Conservation (phyloP, 305 asterid species). For the Fraxinus greggii region DNA sequence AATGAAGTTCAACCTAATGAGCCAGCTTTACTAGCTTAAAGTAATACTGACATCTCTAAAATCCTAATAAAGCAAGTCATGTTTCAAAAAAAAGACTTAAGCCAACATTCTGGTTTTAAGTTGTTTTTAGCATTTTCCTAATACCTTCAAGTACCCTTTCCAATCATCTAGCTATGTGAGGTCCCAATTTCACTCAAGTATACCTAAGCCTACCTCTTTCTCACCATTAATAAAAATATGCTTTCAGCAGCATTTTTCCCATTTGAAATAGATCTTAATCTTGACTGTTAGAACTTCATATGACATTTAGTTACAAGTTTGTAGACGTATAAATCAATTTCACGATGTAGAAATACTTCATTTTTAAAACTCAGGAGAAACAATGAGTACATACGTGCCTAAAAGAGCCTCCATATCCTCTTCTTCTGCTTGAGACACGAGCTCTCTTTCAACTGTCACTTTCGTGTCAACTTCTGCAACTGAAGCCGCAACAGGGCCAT, state of each 20-base stretch:
- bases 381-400: conserved; percentile 76
- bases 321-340: background rate
- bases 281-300: conserved; percentile 18
- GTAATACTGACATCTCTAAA: background rate
- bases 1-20: background rate
- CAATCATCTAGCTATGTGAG: background rate
- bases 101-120: background rate
- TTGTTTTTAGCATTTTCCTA: conserved; percentile 6
- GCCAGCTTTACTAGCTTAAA: background rate
- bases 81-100: background rate
- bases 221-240: background rate
- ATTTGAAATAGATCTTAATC: background rate
- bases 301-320: background rate
- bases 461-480: conserved; percentile 63
- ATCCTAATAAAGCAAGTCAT: background rate
- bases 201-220: conserved; percentile 8
- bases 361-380: background rate
- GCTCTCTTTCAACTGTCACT: conserved; percentile 97
- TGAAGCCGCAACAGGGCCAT: conserved; percentile 53
- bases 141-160: conserved; percentile 15
- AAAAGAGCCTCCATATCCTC: conserved; percentile 99
- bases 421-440: conserved; percentile 97
- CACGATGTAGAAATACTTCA: background rate
- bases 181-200: background rate
- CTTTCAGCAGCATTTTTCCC: background rate